phyloP scores from a whole-genome alignment of 2,329 filamentous ascomycete species.

The Monosporascus sp. region DNA sequence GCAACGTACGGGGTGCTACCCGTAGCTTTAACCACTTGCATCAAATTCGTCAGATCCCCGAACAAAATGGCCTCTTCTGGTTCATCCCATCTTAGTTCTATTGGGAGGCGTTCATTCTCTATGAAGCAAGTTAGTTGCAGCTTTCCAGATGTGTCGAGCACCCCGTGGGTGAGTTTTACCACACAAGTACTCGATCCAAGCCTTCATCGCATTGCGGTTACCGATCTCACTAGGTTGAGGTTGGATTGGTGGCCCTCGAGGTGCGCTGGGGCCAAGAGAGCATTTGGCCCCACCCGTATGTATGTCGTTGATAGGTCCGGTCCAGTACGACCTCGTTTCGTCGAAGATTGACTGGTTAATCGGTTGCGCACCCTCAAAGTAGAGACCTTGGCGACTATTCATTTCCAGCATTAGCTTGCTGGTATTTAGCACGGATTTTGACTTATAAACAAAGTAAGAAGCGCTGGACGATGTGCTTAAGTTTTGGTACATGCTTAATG shows the following conservation, averaged over 20 bases:
- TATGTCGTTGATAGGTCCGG: conserved; percentile 11
- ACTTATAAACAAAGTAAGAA: too few species aligned
- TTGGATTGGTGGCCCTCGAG: conserved; percentile 16
- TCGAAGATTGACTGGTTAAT: conserved; percentile 15
- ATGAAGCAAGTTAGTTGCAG: background rate
- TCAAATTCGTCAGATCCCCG: too few species aligned
- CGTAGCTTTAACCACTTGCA: too few species aligned
- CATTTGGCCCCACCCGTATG: conserved; percentile 14
- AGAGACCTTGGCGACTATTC: conserved; percentile 10
- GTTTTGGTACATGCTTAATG: too few species aligned
- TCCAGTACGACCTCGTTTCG: conserved; percentile 14
- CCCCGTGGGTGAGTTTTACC: conserved; percentile 4
- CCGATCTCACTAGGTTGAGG: conserved; percentile 11
- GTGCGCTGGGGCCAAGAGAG: conserved; percentile 9
- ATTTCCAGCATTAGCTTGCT: background rate
- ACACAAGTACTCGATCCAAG: conserved; percentile 12
- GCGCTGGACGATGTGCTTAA: too few species aligned
- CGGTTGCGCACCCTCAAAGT: conserved; percentile 9
- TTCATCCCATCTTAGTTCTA: conserved; percentile 7
- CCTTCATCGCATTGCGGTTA: conserved; percentile 6
- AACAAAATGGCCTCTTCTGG: too few species aligned
- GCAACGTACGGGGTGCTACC: too few species aligned
- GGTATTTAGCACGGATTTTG: too few species aligned
- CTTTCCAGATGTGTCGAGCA: background rate
- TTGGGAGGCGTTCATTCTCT: conserved; percentile 11